Conservation (phyloP, 768 basidiomycete species). For the Porpolomopsis calyptriformis region DNA sequence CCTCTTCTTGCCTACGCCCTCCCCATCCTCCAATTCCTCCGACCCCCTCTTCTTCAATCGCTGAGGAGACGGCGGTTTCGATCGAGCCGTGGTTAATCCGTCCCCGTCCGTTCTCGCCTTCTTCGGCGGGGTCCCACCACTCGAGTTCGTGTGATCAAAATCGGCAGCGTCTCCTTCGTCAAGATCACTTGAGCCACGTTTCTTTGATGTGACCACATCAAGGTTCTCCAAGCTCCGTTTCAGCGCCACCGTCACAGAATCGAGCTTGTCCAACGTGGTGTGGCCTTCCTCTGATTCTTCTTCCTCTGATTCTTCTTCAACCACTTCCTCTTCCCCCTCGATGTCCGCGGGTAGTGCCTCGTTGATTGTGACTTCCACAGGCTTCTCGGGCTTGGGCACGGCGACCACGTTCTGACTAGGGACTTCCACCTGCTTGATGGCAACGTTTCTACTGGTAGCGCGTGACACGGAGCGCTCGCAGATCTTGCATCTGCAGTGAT, state of each 20-base stretch:
- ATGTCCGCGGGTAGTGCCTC: slow-evolving; percentile 23
- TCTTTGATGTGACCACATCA: slow-evolving; percentile 4
- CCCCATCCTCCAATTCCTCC: slow-evolving; percentile 32
- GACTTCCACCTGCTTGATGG: slow-evolving; percentile 10
- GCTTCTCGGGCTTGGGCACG: slow-evolving; percentile 11
- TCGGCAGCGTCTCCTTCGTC: slow-evolving; percentile 12
- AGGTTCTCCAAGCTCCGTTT: neutral
- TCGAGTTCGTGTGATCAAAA: neutral
- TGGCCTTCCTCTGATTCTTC: slow-evolving; percentile 10
- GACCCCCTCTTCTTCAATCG: slow-evolving; percentile 38
- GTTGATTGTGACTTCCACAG: slow-evolving; percentile 18
- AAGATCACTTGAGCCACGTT: slow-evolving; percentile 12
- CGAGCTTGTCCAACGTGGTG: neutral
- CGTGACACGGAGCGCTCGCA: slow-evolving; percentile 56
- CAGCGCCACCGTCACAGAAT: neutral
- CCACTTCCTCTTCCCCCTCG: slow-evolving; percentile 17
- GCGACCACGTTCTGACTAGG: slow-evolving; percentile 12
- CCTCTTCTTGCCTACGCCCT: slow-evolving; percentile 3
- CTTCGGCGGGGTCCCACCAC: slow-evolving; percentile 13
- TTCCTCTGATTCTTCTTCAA: slow-evolving; percentile 10
- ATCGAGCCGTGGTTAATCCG: slow-evolving; percentile 6
- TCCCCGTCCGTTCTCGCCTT: slow-evolving; percentile 9
- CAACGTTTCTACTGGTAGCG: slow-evolving; percentile 30
- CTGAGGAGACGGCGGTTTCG: slow-evolving; percentile 10
- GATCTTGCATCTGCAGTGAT: slow-evolving; percentile 62